These are phyloP conservation scores for Taxillus chinensis DNA, from an alignment of 164 flowering plant genomes.

Conservation along the genomic window DNA sequence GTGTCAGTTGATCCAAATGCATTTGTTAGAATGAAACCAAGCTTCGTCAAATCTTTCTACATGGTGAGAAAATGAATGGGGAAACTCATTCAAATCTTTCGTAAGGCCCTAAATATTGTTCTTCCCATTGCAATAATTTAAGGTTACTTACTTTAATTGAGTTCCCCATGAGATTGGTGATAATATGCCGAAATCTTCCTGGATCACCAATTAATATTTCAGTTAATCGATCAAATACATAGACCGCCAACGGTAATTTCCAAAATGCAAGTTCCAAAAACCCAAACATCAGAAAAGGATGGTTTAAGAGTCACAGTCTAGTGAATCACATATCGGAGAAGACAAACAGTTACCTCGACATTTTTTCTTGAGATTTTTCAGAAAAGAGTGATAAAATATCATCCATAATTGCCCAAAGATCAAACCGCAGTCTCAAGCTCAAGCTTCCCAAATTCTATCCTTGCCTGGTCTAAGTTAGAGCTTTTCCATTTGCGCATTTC, in stretches of 20 bases:
- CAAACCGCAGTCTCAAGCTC: constrained; percentile 84
- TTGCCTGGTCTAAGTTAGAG: constrained; percentile 90
- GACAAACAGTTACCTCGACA: constrained; percentile 50
- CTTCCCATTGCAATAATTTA: too few relatives aligned
- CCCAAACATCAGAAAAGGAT: too few relatives aligned
- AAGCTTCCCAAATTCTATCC: constrained; percentile 89
- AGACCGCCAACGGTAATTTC: constrained; percentile 64
- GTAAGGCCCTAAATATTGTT: too few relatives aligned
- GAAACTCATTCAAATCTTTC: too few relatives aligned
- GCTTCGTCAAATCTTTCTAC: too few relatives aligned
- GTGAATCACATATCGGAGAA: not conserved
- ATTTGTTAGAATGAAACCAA: constrained; percentile 49
- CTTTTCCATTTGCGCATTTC: constrained; percentile 91
- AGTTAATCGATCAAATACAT: constrained; percentile 75
- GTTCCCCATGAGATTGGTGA: constrained; percentile 92
- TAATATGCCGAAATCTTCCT: constrained; percentile 84
- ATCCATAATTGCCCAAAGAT: constrained; percentile 63
- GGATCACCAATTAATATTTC: constrained; percentile 81
- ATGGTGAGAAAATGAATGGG: too few relatives aligned
- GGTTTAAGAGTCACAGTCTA: too few relatives aligned
- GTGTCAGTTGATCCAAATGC: constrained; percentile 25
- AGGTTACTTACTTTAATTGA: constrained; percentile 70
- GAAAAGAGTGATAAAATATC: constrained; percentile 85
- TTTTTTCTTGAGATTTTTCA: constrained; percentile 82
- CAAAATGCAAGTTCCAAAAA: too few relatives aligned